A percentile compares a stretch with the other conserved stretches of the same genome.
phyloP scores from a whole-genome alignment of 805 yeast species.

The Spathaspora arborariae region DNA sequence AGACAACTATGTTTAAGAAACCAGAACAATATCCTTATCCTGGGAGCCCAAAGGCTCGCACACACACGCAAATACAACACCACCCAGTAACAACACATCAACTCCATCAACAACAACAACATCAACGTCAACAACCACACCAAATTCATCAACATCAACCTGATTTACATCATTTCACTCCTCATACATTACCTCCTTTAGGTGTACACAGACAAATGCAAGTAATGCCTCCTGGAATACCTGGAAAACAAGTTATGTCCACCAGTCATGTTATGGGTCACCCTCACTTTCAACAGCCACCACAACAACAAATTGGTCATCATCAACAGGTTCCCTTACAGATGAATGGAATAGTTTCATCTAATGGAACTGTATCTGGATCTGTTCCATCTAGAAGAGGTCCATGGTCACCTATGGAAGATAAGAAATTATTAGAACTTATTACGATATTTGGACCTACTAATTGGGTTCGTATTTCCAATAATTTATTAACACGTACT shows the following conservation, averaged over 20 bases:
- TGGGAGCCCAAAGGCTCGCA: not conserved
- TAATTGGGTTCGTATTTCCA: slow-evolving; percentile 86
- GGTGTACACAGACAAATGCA: not conserved
- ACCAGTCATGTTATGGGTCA: not conserved
- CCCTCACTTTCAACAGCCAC: slow-evolving; percentile 1
- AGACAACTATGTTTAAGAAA: not conserved
- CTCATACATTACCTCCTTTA: slow-evolving; percentile 3
- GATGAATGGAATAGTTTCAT: not conserved
- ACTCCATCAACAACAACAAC: slow-evolving; percentile 1
- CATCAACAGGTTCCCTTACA: slow-evolving; percentile 1
- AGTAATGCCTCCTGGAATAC: not conserved
- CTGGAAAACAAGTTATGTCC: not conserved
- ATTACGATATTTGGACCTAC: slow-evolving; percentile 72
- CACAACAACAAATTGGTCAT: slow-evolving; percentile 1
- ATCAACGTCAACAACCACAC: too few species aligned
- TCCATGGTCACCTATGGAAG: slow-evolving; percentile 90
- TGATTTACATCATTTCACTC: slow-evolving; percentile 2
- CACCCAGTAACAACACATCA: slow-evolving; percentile 2
- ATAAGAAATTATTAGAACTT: slow-evolving; percentile 63
- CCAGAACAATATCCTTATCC: slow-evolving; percentile 1
- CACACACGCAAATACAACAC: not conserved
- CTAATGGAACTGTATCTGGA: slow-evolving; percentile 12
- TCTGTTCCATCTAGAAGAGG: slow-evolving; percentile 49
- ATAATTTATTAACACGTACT: slow-evolving; percentile 67
- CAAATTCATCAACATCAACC: slow-evolving; percentile 2